These are phyloP conservation scores for Botrytis sinoallii DNA, from an alignment of 2,329 filamentous ascomycete species.

Conservation along the genomic window DNA sequence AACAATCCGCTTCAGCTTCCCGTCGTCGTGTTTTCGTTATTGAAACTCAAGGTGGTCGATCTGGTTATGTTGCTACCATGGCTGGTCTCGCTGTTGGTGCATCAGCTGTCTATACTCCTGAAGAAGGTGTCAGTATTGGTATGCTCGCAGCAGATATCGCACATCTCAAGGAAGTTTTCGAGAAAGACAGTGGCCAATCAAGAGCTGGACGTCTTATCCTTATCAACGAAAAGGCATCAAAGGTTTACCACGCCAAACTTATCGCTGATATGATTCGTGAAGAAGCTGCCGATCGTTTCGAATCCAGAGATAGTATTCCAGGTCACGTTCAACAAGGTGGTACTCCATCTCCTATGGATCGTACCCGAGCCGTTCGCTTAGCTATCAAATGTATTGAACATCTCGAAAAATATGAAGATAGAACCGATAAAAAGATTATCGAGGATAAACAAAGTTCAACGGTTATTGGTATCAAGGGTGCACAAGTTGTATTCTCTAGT, in stretches of 20 bases:
- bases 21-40: constrained; percentile 94
- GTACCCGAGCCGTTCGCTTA: constrained; percentile 84
- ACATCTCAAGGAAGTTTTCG: constrained; percentile 82
- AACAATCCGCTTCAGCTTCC: constrained; percentile 92
- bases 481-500: constrained; percentile 80
- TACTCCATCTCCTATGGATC: constrained; percentile 92
- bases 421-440: constrained; percentile 64
- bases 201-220: constrained; percentile 91
- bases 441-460: constrained; percentile 69
- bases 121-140: constrained; percentile 90
- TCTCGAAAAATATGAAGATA: constrained; percentile 72
- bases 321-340: constrained; percentile 95
- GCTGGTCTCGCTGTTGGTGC: constrained; percentile 91
- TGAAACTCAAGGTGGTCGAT: constrained; percentile 93
- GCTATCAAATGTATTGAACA: constrained; percentile 94
- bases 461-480: constrained; percentile 91
- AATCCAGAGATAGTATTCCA: constrained; percentile 85
- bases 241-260: constrained; percentile 86
- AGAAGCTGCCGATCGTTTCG: constrained; percentile 87
- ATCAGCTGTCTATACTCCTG: constrained; percentile 90
- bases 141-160: constrained; percentile 91
- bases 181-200: constrained; percentile 79
- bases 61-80: constrained; percentile 88
- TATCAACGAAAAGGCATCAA: constrained; percentile 92
- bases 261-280: constrained; percentile 95